Percentiles rank a stretch among this genome's conserved stretches.
Evolutionary conservation across 306 rosid species (phyloP).

Genomic region (Datisca glomerata): DNA sequence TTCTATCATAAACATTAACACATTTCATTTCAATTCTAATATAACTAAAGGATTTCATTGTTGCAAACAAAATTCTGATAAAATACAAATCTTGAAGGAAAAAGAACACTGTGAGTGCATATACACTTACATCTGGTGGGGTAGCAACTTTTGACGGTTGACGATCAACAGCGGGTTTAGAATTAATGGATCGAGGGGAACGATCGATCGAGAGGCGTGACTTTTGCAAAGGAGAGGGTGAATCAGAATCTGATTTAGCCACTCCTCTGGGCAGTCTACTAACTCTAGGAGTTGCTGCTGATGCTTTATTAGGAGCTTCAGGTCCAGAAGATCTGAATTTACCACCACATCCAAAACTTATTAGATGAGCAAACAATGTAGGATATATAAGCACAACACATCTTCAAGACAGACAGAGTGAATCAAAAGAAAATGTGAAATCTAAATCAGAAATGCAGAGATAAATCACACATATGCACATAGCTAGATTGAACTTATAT

Average conservation of each 20-base stretch:
- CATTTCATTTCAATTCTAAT: too few relatives aligned
- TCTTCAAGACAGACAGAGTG: neutral
- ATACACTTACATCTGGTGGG: conserved; percentile 65
- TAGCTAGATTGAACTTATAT: neutral
- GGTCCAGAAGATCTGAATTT: conserved; percentile 54
- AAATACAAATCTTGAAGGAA: neutral
- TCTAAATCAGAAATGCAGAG: neutral
- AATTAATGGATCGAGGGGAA: conserved; percentile 53
- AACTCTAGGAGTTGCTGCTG: conserved; percentile 77
- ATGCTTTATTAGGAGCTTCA: conserved; percentile 55
- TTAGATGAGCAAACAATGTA: conserved; percentile 11
- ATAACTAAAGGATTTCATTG: too few relatives aligned
- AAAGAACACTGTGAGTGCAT: neutral
- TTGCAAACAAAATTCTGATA: too few relatives aligned
- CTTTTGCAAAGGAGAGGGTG: conserved; percentile 63
- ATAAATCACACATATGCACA: neutral
- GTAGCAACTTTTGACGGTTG: conserved; percentile 53
- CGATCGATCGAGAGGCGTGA: conserved; percentile 66
- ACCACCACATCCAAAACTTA: conserved; percentile 12
- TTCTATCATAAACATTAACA: too few relatives aligned
- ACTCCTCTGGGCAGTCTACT: conserved; percentile 53
- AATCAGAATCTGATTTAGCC: conserved; percentile 58
- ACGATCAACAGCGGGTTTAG: conserved; percentile 51
- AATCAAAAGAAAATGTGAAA: neutral
- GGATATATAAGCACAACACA: conserved; percentile 14